Evolutionary conservation across 805 yeast species (phyloP), one percentile per base, ranked within the genome.

Genomic region (Zygosaccharomyces bisporus): DNA sequence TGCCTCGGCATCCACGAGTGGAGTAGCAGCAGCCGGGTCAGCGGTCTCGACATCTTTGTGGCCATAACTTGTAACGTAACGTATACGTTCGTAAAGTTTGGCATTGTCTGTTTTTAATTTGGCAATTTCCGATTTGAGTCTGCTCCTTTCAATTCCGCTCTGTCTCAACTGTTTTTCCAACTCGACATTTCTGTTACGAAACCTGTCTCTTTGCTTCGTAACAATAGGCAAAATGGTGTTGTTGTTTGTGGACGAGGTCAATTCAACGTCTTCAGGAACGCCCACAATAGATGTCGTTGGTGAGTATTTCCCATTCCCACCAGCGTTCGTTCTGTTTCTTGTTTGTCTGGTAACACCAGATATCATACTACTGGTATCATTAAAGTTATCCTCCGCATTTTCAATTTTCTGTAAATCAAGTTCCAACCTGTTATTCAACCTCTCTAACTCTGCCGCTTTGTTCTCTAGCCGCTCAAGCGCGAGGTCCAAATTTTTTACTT

Each of bases 191-290:
- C 88, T 75, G n/a, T 78, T 75, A 56, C 95, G 80, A 71, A 90
- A 89, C 50, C 99, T 72, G 64, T 91, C 99, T 62, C 99, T 80
- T 68, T 91, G 99, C 59, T 91, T 90, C 10, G 96, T 89, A 21
- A 93, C 79, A 42, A 91, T 88, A 1, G 95, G 95, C 40, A 91
- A 65, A 21, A 90, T 78, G 3, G 80, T 75, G 41, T 76, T 78
- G 6, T 50, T 54, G 20, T 49, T 50, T 13, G 50, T 42, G 18
- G 44, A 43, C 2, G 51, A 19, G 34, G 56, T 44, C 7, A 50
- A 44, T 53, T 55, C 57, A 47, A 56, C 38, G 44, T 53, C 75
- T 58, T 53, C 80, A 58, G 54, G 65, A 8, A 66, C 62, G 19
- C 79, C 78, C 4, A 73, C 72, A 39, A 72, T 72, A 1, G 80